Evolutionary conservation across 2,329 filamentous ascomycete species (phyloP).

Genomic region (Xylariomycetidae sp.): DNA sequence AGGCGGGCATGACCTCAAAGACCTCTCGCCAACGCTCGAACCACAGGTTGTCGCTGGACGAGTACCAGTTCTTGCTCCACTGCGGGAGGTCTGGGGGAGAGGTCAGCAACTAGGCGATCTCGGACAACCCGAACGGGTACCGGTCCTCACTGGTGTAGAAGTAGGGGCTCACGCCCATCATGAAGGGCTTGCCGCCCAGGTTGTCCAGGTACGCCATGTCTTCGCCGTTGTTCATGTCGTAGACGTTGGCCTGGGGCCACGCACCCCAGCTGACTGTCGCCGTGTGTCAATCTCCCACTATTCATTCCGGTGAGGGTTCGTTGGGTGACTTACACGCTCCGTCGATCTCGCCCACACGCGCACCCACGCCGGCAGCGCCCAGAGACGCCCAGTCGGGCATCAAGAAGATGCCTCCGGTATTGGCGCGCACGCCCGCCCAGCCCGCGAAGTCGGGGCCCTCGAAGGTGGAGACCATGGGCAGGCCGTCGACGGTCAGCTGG

Average conservation of each 20-base stretch:
- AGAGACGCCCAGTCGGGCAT: slow-evolving; percentile 42
- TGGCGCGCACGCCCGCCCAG: slow-evolving; percentile 34
- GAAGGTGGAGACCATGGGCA: slow-evolving; percentile 45
- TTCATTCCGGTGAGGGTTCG: background rate
- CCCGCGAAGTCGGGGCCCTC: slow-evolving; percentile 37
- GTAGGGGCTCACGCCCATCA: slow-evolving; percentile 39
- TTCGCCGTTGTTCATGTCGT: slow-evolving; percentile 30
- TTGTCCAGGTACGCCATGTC: slow-evolving; percentile 33
- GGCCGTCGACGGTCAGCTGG: slow-evolving; percentile 34
- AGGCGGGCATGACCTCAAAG: slow-evolving; percentile 41
- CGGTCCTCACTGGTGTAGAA: slow-evolving; percentile 33
- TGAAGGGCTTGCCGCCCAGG: slow-evolving; percentile 39
- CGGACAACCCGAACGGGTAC: too few species aligned
- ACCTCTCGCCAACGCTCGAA: slow-evolving; percentile 50
- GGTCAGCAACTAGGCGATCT: background rate
- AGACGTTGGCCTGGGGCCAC: slow-evolving; percentile 37
- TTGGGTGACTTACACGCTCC: slow-evolving; percentile 21
- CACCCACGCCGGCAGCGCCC: slow-evolving; percentile 28
- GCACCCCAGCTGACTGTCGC: slow-evolving; percentile 41
- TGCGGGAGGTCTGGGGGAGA: slow-evolving; percentile 36
- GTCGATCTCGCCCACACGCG: slow-evolving; percentile 19
- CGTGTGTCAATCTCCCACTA: slow-evolving; percentile 7
- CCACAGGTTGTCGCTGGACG: slow-evolving; percentile 48
- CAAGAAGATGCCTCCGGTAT: slow-evolving; percentile 32
- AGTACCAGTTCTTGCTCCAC: slow-evolving; percentile 46